Percentiles rank a stretch among this genome's conserved stretches.
Evolutionary conservation across 2,329 filamentous ascomycete genomes (phyloP).

Genomic region (Dactylellina haptotyla): DNA sequence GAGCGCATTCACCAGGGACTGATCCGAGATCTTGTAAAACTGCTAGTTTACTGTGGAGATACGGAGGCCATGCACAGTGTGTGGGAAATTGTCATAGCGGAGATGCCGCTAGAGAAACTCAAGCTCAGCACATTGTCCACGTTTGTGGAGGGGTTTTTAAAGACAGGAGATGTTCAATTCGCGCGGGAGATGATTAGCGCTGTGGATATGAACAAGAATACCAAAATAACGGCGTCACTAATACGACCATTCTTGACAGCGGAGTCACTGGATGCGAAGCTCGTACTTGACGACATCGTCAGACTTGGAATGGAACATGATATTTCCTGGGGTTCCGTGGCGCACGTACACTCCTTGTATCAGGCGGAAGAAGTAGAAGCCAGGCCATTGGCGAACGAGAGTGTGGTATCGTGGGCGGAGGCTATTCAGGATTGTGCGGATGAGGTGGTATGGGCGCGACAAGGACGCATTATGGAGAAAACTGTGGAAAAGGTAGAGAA

Average conservation of each 20-base stretch:
- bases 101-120: conserved; percentile 6
- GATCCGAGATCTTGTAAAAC: conserved; percentile 7
- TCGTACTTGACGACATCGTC: conserved; percentile 7
- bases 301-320: conserved; percentile 20
- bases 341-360: conserved; percentile 3
- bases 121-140: conserved; percentile 16
- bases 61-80: conserved; percentile 12
- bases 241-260: conserved; percentile 22
- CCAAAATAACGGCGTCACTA: conserved; percentile 10
- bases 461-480: conserved; percentile 17
- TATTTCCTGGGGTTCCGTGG: conserved; percentile 27
- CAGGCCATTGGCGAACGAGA: background rate
- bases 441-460: conserved; percentile 21
- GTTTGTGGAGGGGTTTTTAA: conserved; percentile 19
- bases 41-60: conserved; percentile 12
- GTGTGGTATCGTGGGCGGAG: conserved; percentile 21
- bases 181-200: conserved; percentile 5
- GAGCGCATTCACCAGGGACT: conserved; percentile 27
- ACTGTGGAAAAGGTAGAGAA: conserved; percentile 32
- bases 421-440: conserved; percentile 35
- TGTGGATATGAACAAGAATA: background rate
- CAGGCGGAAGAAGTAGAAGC: background rate
- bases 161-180: conserved; percentile 3
- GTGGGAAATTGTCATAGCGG: conserved; percentile 12
- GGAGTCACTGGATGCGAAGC: background rate